Evolutionary conservation across 108 stramenopile species (phyloP).

Genomic region (Skeletonema menzelii): DNA sequence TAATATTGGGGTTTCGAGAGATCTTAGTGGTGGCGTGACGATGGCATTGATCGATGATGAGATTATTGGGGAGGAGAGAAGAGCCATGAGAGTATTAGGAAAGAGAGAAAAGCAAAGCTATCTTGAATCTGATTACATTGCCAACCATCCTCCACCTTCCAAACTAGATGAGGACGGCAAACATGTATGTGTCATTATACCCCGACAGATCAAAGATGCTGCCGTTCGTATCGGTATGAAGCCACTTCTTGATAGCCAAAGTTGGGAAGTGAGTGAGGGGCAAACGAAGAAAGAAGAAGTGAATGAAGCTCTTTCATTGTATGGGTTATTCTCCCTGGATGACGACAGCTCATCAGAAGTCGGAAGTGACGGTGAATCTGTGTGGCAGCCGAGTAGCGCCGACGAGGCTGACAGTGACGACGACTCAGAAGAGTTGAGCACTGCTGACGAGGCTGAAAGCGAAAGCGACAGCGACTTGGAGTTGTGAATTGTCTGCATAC

Average conservation of each 20-base stretch:
- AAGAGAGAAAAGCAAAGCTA: neutral
- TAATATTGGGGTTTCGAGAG: neutral
- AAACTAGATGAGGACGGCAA: neutral
- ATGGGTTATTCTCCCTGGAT: neutral
- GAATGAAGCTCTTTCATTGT: neutral
- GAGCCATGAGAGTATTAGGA: neutral
- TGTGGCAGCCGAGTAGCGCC: neutral
- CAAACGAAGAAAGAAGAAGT: neutral
- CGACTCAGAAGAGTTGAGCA: neutral
- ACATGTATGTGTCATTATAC: neutral
- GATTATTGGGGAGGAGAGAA: neutral
- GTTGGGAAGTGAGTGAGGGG: neutral
- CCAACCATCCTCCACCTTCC: neutral
- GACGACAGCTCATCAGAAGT: neutral
- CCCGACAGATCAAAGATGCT: slow-evolving; percentile 2
- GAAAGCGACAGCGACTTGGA: too few relatives aligned
- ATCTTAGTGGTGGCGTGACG: neutral
- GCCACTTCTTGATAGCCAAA: neutral
- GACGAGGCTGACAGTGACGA: neutral
- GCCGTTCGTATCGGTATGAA: slow-evolving; percentile 2
- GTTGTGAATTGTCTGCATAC: too few relatives aligned
- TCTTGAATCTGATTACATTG: neutral
- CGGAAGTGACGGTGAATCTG: neutral
- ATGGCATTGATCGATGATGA: neutral
- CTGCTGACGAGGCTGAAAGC: neutral